Evolutionary conservation across 2,329 filamentous ascomycete species (phyloP).

Genomic region (Incumbomyces delicatus): DNA sequence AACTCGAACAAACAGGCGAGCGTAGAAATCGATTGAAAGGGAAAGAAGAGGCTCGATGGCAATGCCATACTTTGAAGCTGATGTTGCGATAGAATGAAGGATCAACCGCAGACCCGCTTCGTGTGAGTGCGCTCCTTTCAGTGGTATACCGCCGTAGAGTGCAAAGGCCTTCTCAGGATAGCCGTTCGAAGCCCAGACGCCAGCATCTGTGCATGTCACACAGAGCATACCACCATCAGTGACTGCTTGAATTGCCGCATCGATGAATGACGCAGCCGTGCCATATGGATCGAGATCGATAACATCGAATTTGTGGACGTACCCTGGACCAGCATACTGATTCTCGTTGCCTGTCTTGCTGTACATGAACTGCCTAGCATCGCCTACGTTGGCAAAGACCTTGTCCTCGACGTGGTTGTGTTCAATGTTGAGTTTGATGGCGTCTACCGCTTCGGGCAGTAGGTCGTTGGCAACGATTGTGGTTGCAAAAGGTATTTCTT

Average conservation of each 20-base stretch:
- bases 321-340: slow-evolving; percentile 27
- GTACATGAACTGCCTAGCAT: slow-evolving; percentile 91
- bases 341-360: slow-evolving; percentile 45
- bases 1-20: slow-evolving; percentile 76
- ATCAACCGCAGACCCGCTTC: slow-evolving; percentile 84
- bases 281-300: slow-evolving; percentile 96
- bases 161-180: slow-evolving; percentile 92
- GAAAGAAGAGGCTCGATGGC: slow-evolving; percentile 84
- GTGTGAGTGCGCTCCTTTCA: slow-evolving; percentile 78
- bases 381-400: slow-evolving; percentile 64
- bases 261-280: slow-evolving; percentile 83
- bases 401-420: slow-evolving; percentile 68
- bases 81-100: slow-evolving; percentile 66
- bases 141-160: slow-evolving; percentile 80
- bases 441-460: slow-evolving; percentile 62
- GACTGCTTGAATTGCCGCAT: slow-evolving; percentile 77
- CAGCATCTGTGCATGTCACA: slow-evolving; percentile 93
- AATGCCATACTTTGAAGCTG: slow-evolving; percentile 76
- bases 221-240: slow-evolving; percentile 84
- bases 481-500: slow-evolving; percentile 78
- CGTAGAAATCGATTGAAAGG: slow-evolving; percentile 92
- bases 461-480: slow-evolving; percentile 84
- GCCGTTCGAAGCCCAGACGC: slow-evolving; percentile 85
- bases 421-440: slow-evolving; percentile 73
- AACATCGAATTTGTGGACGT: slow-evolving; percentile 65